Evolutionary conservation across 2,329 filamentous ascomycete genomes (phyloP), one percentile per base, ranked within the genome.

Genomic region (Fusarium compactum): DNA sequence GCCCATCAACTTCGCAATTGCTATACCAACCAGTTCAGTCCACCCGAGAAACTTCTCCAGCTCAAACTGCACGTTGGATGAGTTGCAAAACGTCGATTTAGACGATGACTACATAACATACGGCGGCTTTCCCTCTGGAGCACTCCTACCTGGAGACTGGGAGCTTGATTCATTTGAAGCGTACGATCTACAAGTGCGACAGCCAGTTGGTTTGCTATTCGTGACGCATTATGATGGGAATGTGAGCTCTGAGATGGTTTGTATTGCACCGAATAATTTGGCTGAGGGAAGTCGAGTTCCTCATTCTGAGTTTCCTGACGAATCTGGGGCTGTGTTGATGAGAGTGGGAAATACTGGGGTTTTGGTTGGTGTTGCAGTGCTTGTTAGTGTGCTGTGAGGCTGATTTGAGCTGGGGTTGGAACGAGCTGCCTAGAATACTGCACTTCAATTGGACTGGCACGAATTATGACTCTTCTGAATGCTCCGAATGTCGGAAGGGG

Each of bases 151-250:
- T 8, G 27, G 18, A 4, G 41, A 15, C 20, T 3, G 3, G 6
- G 38, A 56, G 1, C 15, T 22, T 14, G 41, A 40, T 1, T 18
- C 25, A 0, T 60, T n/a, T 6, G 30, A 52, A 7, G 5, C 7
- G 4, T 58, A 58, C 14, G 46, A 58, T 18, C 6, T 58, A 4
- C 25, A 11, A n/a, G 54, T 61, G 6, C 54, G 46, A 9, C 58
- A 61, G 22, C 20, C 44, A 0, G 7, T 61, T 20, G 34, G 44
- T 1, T 4, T 57, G 4, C 8, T 57, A 8, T 24, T 48, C n/a
- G 16, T 34, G 2, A 20, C n/a, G n/a, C 30, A 12, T 11, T 29
- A 32, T 11, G 10, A 22, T 7, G 15, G 12, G 2, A 2, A 20
- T 8, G 8, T 3, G 1, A 24, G 32, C 8, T 22, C 11, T 3